Evolutionary conservation across 805 yeast species (phyloP), one percentile per base, ranked within the genome.

Genomic region (Schizosaccharomyces lindneri): DNA sequence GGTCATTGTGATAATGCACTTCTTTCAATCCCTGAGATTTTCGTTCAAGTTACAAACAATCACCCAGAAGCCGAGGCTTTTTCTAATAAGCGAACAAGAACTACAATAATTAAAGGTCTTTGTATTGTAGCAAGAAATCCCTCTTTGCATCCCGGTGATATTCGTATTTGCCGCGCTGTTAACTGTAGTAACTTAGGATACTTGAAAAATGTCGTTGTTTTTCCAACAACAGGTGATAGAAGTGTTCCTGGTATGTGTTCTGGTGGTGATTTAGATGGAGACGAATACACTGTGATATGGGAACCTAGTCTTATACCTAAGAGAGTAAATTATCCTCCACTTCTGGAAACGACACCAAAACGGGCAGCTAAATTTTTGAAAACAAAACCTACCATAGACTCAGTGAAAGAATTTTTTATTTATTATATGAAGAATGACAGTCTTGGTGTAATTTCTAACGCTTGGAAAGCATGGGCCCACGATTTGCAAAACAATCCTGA

Each of bases 181-280:
- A 51, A 43, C 3, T 41, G 57, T 6, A n/a, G 24, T 17, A 55
- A 55, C 24, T 60, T 60, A 55, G 19, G 60, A 19, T 43, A 59
- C 27, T 15, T 51, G 6, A 51, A 51, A 51, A 61, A 62, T 41
- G 62, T 59, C 5, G 55, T 62, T n/a, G 62, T 62, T 36, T 43
- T 62, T 27, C 62, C 63, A 1, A 48, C 48, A 24, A 62, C 55
- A 24, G 63, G 63, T 21, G 48, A 21, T n/a, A 57, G 62, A 17
- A 61, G 61, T 21, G 57, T 62, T 41, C 59, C 63, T 4, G 57
- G 41, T 7, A 60, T 62, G 63, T 48, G 60, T n/a, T 48, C 63
- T 17, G 63, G 63, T 9, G 63, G 63, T 13, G 63, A 62, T 27
- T 43, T 62, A 41, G 63, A 62, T 51, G 63, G 63, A 19, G 63